Evolutionary conservation across 371 early-diverging fungal species (phyloP), one percentile per base, ranked within the genome.

Genomic region (Mortierella sp.): DNA sequence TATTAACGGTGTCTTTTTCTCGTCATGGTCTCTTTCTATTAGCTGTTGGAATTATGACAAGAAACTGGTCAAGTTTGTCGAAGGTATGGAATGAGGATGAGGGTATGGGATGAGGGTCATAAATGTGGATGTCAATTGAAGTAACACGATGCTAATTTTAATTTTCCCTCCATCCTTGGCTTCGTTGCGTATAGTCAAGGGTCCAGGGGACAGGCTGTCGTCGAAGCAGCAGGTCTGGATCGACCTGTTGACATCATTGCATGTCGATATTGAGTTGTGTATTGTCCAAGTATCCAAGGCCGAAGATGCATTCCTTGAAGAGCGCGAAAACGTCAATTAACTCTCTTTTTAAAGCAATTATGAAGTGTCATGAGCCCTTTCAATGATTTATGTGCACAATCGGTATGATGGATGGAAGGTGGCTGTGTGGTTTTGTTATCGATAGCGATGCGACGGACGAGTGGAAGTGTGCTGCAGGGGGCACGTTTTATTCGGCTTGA

Each of bases 221-320:
- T 92, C 94, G 73, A 93, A 94, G n/a, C 96, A 96, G 82, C 92
- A 87, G 80, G 81, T 92, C 28, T 95, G 95, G 95, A 92, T 95
- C 63, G 94, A 95, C 70, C 83, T 94, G 21, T 73, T 95, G 71
- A 58, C 91, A 14, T 88, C 87, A 16, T 88, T 90, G 34, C 91
- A 88, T 14, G 88, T 95, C 24, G 89, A 86, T 47, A 93, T 93
- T 44, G 95, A 95, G 82, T 91, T 95, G 4, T 95, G 95, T 70
- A 82, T 91, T 70, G 94, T 95, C 28, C 87, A 90, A 73, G 81
- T 90, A 14, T 91, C 92, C 85, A 84, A 88, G 31, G 91, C 86
- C 3, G 91, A 92, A 55, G 90, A 92, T 75, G 63, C 75, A 3
- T 80, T 91, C 65, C 44, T 76, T 38, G 72, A 81, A 52, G 86